Evolutionary conservation across 2,329 filamentous ascomycete species (phyloP).

Genomic region (Cytospora mali): DNA sequence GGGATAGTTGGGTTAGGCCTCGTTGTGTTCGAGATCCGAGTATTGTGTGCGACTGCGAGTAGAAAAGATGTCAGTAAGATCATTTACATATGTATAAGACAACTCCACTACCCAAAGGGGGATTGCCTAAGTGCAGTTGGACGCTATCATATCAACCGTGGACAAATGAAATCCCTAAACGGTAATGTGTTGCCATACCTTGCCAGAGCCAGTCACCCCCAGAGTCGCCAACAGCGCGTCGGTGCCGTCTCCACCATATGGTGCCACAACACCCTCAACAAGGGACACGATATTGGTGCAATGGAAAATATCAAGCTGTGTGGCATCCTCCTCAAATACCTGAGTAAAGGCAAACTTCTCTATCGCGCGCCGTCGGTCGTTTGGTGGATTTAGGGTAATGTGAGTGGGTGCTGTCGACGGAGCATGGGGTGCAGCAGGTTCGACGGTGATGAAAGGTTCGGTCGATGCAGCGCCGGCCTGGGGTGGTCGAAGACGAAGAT

Average conservation of each 20-base stretch:
- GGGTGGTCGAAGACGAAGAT: slow-evolving; percentile 78
- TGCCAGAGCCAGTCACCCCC: slow-evolving; percentile 93
- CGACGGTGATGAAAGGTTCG: slow-evolving; percentile 80
- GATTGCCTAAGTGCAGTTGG: too few species aligned
- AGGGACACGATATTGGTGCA: slow-evolving; percentile 74
- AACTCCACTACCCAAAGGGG: too few species aligned
- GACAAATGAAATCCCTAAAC: too few species aligned
- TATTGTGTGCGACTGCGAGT: slow-evolving; percentile 83
- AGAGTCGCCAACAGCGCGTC: slow-evolving; percentile 90
- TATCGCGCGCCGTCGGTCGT: slow-evolving; percentile 82
- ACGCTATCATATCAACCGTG: too few species aligned
- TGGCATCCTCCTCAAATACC: slow-evolving; percentile 85
- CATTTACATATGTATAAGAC: too few species aligned
- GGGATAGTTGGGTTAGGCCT: slow-evolving; percentile 86
- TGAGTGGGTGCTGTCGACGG: slow-evolving; percentile 58
- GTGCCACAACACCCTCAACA: slow-evolving; percentile 78
- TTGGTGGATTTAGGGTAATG: slow-evolving; percentile 78
- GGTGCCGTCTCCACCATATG: slow-evolving; percentile 73
- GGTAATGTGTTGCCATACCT: slow-evolving; percentile 58
- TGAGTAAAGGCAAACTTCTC: slow-evolving; percentile 94
- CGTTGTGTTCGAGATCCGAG: slow-evolving; percentile 84
- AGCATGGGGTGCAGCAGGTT: slow-evolving; percentile 49
- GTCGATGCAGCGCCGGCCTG: slow-evolving; percentile 46
- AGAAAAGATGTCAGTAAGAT: background rate
- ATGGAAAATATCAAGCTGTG: slow-evolving; percentile 84